A percentile compares a stretch with the other conserved stretches of the same genome.
phyloP scores from a whole-genome alignment of 2,329 filamentous ascomycete species.

The Rhinocladiella similis region DNA sequence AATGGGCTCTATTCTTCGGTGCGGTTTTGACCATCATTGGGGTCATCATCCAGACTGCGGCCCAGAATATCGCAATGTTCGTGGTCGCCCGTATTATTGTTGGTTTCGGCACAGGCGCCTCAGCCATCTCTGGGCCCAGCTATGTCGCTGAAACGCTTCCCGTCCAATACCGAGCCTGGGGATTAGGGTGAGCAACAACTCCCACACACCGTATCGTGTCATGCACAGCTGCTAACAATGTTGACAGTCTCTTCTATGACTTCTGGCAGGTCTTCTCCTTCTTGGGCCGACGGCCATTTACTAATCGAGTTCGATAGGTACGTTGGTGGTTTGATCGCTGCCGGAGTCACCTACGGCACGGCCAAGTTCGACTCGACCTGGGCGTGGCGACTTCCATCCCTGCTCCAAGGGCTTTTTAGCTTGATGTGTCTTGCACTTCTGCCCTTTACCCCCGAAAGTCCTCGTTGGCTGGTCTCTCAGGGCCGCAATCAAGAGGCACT shows the following conservation, averaged over 20 bases:
- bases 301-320: neutral
- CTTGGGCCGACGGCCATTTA: neutral
- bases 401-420: constrained; percentile 44
- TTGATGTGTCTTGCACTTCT: constrained; percentile 44
- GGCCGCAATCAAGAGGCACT: constrained; percentile 25
- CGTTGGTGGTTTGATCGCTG: constrained; percentile 47
- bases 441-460: constrained; percentile 50
- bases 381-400: constrained; percentile 48
- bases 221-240: too few relatives aligned
- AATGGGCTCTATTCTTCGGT: constrained; percentile 44
- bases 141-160: constrained; percentile 50
- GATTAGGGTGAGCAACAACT: constrained; percentile 11
- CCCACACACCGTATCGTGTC: too few relatives aligned
- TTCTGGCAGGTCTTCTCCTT: constrained; percentile 17
- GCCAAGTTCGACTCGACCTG: constrained; percentile 44
- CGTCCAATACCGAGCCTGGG: constrained; percentile 10
- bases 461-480: constrained; percentile 34
- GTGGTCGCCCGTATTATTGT: constrained; percentile 49
- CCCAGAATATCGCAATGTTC: constrained; percentile 56
- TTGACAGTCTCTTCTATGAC: constrained; percentile 13
- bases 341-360: constrained; percentile 47
- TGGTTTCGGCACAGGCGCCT: constrained; percentile 47
- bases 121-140: constrained; percentile 47
- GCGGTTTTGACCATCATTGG: constrained; percentile 47
- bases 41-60: constrained; percentile 48